Evolutionary conservation across 169 alveolate genomes (phyloP), one percentile per base, ranked within the genome.

Genomic region (Cryptosporidium sp.): DNA sequence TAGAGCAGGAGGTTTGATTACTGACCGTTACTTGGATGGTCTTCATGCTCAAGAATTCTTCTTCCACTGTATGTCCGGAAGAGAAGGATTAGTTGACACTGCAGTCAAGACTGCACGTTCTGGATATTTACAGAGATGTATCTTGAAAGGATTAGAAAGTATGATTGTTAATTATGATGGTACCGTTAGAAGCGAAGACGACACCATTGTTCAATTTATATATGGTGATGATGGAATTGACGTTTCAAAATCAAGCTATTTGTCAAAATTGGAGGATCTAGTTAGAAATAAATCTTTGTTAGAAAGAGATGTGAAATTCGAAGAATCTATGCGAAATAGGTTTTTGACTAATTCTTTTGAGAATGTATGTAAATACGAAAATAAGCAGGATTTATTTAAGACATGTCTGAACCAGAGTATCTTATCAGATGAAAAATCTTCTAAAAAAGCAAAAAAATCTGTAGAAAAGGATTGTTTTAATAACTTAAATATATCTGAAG

Each of bases 51-150:
- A 97, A 92, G 99, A 98, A 93, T 98, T 96, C 95, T 98, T 95
- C 92, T 98, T 97, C 97, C 99, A 98, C 93, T 97, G 99, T 85
- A 98, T 98, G 99, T 99, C 99, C 16, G 99, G 99, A 14, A 96
- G 99, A 91, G 99, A 98, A 94, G 99, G 99, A 21, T 94, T 98
- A 45, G 98, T 98, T 70, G 99, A 98, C 92, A 98, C 99, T 16
- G 99, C 99, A 0, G 99, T 98, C 45, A 98, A 98, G 93, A 98
- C 99, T 0, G 96, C 98, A 37, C 96, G 99, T 84, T 94, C 98
- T 70, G 99, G 99, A 23, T 98, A 98, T 89, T 93, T 98, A 61
- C 99, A 98, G 93, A 96, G 99, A 80, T 98, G 99, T 86, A 86
- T 97, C 43, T 94, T 98, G 86, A 98, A 98, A 92, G 98, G 97